Conservation (phyloP, 1,139 yeast species). For the Wickerhamomyces sp. region DNA sequence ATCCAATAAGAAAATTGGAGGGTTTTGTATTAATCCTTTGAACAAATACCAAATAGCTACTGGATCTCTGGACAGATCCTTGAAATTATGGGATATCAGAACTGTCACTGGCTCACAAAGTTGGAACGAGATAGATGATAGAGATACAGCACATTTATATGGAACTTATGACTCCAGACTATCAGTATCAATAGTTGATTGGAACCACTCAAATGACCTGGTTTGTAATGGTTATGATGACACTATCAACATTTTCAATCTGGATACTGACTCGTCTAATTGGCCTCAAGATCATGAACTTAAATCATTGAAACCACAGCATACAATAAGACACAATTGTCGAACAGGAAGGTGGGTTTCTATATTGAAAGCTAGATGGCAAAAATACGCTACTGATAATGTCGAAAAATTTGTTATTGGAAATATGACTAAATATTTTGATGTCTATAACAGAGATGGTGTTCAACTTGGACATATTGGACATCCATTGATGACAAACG, state of each 20-base stretch:
- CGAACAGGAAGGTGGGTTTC: slow-evolving; percentile 97
- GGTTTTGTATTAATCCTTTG: slow-evolving; percentile 73
- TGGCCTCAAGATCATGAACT: slow-evolving; percentile 26
- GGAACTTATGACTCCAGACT: slow-evolving; percentile 70
- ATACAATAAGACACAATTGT: slow-evolving; percentile 77
- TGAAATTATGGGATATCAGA: slow-evolving; percentile 85
- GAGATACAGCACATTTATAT: slow-evolving; percentile 44
- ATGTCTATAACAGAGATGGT: slow-evolving; percentile 74
- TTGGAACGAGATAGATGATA: slow-evolving; percentile 43
- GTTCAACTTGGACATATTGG: slow-evolving; percentile 70
- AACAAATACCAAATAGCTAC: slow-evolving; percentile 63
- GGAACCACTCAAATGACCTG: slow-evolving; percentile 71
- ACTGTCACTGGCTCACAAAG: slow-evolving; percentile 36
- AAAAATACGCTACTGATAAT: slow-evolving; percentile 60
- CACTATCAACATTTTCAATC: slow-evolving; percentile 58
- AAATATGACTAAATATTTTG: slow-evolving; percentile 85
- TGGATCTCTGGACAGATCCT: slow-evolving; percentile 80
- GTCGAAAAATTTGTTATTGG: slow-evolving; percentile 84
- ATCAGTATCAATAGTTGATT: slow-evolving; percentile 81
- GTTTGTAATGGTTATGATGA: slow-evolving; percentile 95
- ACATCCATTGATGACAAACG: slow-evolving; percentile 57
- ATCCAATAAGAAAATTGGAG: slow-evolving; percentile 90
- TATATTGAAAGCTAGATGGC: slow-evolving; percentile 85
- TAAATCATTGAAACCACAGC: slow-evolving; percentile 44
- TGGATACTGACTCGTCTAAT: slow-evolving; percentile 20